Evolutionary conservation across 495 filamentous ascomycete genomes (phyloP).

Genomic region (Thermothielavioides terrestris): DNA sequence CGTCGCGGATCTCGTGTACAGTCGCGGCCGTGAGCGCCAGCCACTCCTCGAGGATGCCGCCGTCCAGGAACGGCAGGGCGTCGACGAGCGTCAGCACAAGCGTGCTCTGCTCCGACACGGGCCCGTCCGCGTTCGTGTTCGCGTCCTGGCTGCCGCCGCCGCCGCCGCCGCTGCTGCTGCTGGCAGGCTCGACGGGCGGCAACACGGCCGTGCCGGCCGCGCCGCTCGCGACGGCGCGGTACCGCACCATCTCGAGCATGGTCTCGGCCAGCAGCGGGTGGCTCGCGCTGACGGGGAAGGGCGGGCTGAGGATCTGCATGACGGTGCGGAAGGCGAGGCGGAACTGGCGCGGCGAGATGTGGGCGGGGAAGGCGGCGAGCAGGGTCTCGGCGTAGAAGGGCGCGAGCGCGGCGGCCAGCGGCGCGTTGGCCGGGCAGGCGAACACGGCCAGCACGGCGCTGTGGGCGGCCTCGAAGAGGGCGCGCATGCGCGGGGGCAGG

Average conservation of each 20-base stretch:
- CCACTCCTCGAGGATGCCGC: slow-evolving; percentile 57
- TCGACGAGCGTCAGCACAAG: slow-evolving; percentile 76
- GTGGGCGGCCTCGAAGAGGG: slow-evolving; percentile 90
- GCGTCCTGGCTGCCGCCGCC: neutral
- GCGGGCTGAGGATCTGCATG: slow-evolving; percentile 76
- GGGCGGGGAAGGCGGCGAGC: slow-evolving; percentile 73
- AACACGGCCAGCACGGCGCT: slow-evolving; percentile 75
- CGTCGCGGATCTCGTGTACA: slow-evolving; percentile 53
- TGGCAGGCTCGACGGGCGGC: slow-evolving; percentile 7
- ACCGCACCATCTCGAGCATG: slow-evolving; percentile 71
- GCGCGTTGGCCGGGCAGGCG: slow-evolving; percentile 65
- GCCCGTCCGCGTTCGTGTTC: too few species aligned
- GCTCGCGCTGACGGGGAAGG: slow-evolving; percentile 57
- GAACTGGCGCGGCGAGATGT: slow-evolving; percentile 83
- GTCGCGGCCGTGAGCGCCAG: slow-evolving; percentile 59
- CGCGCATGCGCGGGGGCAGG: slow-evolving; percentile 39
- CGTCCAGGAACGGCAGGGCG: slow-evolving; percentile 62
- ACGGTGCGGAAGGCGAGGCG: slow-evolving; percentile 86
- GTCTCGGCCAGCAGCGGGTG: slow-evolving; percentile 71
- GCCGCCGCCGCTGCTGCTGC: neutral
- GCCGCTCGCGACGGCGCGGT: slow-evolving; percentile 51
- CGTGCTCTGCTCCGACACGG: slow-evolving; percentile 71
- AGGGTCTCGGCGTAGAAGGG: slow-evolving; percentile 83
- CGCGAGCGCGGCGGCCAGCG: slow-evolving; percentile 60
- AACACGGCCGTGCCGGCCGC: slow-evolving; percentile 43